A percentile compares a stretch with the other conserved stretches of the same genome.
Conservation (phyloP, 495 filamentous ascomycete genomes). For the Viridothelium virens region DNA sequence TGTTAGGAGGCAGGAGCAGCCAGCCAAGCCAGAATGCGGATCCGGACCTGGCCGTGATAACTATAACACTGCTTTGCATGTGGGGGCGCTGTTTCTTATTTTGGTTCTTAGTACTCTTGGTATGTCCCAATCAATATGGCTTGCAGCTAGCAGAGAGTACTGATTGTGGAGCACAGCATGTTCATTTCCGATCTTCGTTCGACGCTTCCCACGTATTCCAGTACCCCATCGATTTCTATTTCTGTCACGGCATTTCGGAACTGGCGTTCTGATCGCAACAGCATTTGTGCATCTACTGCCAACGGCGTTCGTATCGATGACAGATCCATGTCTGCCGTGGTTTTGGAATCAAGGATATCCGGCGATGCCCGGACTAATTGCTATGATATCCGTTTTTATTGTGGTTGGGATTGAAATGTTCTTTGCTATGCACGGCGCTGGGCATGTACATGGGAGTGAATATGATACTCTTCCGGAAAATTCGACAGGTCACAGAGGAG, state of each 20-base stretch:
- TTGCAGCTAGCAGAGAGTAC: background rate
- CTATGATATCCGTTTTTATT: conserved; percentile 35
- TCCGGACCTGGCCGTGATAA: conserved; percentile 22
- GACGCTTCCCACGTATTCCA: conserved; percentile 34
- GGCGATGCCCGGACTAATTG: conserved; percentile 40
- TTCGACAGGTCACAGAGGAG: background rate
- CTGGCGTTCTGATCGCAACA: conserved; percentile 44
- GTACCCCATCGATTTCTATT: conserved; percentile 39
- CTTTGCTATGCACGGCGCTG: conserved; percentile 37
- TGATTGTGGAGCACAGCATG: conserved; percentile 27
- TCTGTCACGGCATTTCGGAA: conserved; percentile 43
- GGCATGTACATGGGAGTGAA: conserved; percentile 30
- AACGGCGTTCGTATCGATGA: conserved; percentile 39
- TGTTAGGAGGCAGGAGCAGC: conserved; percentile 26
- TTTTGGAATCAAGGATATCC: conserved; percentile 42
- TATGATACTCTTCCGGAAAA: conserved; percentile 18
- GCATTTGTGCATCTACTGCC: conserved; percentile 43
- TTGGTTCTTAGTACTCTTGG: conserved; percentile 33
- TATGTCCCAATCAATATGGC: conserved; percentile 9
- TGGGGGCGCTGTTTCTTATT: conserved; percentile 38
- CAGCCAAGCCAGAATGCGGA: conserved; percentile 30
- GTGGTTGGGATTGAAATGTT: conserved; percentile 44
- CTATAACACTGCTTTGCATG: conserved; percentile 39
- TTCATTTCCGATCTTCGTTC: conserved; percentile 38
- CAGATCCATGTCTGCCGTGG: conserved; percentile 39